Conservation (phyloP, 2,329 filamentous ascomycete species). For the Colletotrichum echinochloae region DNA sequence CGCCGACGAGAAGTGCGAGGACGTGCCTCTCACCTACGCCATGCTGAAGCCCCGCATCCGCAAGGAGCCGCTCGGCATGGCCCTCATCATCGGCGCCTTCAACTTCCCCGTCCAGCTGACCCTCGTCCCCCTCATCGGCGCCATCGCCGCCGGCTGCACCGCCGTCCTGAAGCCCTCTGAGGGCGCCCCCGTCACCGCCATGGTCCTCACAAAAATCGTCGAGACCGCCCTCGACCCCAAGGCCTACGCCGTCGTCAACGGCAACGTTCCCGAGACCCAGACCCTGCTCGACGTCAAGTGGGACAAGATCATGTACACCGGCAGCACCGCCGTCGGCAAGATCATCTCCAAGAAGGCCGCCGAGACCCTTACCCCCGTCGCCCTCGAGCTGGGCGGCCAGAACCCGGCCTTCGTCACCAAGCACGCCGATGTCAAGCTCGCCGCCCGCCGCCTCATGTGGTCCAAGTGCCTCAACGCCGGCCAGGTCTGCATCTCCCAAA, state of each 20-base stretch:
- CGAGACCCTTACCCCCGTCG: conserved; percentile 86
- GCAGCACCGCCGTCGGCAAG: conserved; percentile 80
- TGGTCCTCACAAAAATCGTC: conserved; percentile 83
- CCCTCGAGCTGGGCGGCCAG: conserved; percentile 88
- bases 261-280: conserved; percentile 82
- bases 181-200: conserved; percentile 79
- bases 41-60: conserved; percentile 79
- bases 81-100: conserved; percentile 90
- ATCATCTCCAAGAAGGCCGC: conserved; percentile 93
- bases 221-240: conserved; percentile 80
- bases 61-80: conserved; percentile 88
- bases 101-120: conserved; percentile 92
- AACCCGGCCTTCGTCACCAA: conserved; percentile 95
- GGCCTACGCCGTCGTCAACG: conserved; percentile 84
- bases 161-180: conserved; percentile 93
- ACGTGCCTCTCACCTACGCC: conserved; percentile 76
- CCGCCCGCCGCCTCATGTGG: conserved; percentile 88
- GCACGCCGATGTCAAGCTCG: conserved; percentile 81
- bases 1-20: conserved; percentile 80
- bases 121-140: conserved; percentile 83
- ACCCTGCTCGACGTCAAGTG: conserved; percentile 88
- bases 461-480: conserved; percentile 88
- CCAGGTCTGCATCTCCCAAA: conserved; percentile 92
- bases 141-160: conserved; percentile 92
- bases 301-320: conserved; percentile 99